These are phyloP conservation scores for Circinella minor DNA, from an alignment of 371 early-diverging fungal species.

Conservation along the genomic window DNA sequence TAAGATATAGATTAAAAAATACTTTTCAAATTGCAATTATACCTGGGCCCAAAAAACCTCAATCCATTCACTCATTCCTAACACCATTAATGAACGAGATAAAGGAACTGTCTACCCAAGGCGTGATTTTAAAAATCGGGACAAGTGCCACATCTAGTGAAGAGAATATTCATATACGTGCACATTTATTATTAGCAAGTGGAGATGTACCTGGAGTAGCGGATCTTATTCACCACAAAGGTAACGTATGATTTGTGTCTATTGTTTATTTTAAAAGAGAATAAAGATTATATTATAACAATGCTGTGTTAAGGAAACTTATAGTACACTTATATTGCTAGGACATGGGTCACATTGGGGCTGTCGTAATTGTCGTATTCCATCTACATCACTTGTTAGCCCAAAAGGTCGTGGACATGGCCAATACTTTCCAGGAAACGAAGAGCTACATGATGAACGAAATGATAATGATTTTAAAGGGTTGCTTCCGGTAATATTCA, in stretches of 20 bases:
- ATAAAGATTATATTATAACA: too few relatives aligned
- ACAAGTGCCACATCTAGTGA: too few relatives aligned
- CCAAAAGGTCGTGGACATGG: constrained; percentile 8
- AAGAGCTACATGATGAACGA: not conserved
- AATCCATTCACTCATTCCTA: constrained; percentile 7
- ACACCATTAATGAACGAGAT: constrained; percentile 1
- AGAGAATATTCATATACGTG: constrained; percentile 4
- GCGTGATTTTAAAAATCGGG: constrained; percentile 3
- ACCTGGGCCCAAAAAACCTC: not conserved
- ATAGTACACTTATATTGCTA: too few relatives aligned
- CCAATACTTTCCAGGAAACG: constrained; percentile 5
- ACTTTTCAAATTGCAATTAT: constrained; percentile 5
- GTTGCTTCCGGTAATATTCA: not conserved
- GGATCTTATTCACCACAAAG: not conserved
- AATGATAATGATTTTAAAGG: constrained; percentile 6
- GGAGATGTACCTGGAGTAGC: constrained; percentile 6
- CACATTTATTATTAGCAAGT: not conserved
- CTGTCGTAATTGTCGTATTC: constrained; percentile 4
- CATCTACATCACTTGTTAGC: not conserved
- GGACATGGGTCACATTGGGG: constrained; percentile 8
- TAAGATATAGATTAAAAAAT: constrained; percentile 4
- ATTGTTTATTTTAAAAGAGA: too few relatives aligned
- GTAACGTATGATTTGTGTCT: too few relatives aligned
- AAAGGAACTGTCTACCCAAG: not conserved
- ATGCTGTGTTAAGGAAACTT: too few relatives aligned